Evolutionary conservation across 2,329 filamentous ascomycete species (phyloP), one percentile per base, ranked within the genome.

Genomic region (Tympanopsis confertula): DNA sequence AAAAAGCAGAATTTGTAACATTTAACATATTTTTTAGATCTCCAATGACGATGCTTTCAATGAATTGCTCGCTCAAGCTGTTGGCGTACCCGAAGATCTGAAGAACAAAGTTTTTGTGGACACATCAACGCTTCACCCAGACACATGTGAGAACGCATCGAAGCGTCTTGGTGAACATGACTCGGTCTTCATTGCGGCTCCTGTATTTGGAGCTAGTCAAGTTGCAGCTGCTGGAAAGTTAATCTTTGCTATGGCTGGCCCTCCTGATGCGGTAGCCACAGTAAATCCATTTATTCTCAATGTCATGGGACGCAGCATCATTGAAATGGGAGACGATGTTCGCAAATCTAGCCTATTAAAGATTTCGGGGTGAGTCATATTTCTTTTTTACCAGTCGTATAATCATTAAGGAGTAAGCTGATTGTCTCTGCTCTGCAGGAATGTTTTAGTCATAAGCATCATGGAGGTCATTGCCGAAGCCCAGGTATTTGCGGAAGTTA

Each of bases 261-360:
- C 22, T n/a, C 7, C 7, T 7, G n/a, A n/a, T 26, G 22, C 22
- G 22, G 22, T 26, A 7, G 7, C 7, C 7, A n/a, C 22, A n/a
- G n/a, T 26, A n/a, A n/a, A 26, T 7, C 22, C 22, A n/a, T 26
- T 26, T n/a, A n/a, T 26, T 7, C 7, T 26, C 22, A n/a, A n/a
- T n/a, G 22, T 26, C 7, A 26, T 26, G 22, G 61, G 41, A 2
- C 36, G 20, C 5, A 56, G 47, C 35, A 52, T 63, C 22, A 63
- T 64, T 40, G 51, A 60, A 10, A 60, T 60, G 42, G 61, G 61
- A 10, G 57, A 60, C 36, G 58, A 63, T 37, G 57, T 58, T 18
- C 53, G 50, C 2, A 60, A 57, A 41, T 54, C 59, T 5, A 59
- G 58, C 4, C 43, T 64, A 22, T 44, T 63, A 38, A 65, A 64